Evolutionary conservation across 768 basidiomycete species (phyloP).

Genomic region (Trametes cinnabarina): DNA sequence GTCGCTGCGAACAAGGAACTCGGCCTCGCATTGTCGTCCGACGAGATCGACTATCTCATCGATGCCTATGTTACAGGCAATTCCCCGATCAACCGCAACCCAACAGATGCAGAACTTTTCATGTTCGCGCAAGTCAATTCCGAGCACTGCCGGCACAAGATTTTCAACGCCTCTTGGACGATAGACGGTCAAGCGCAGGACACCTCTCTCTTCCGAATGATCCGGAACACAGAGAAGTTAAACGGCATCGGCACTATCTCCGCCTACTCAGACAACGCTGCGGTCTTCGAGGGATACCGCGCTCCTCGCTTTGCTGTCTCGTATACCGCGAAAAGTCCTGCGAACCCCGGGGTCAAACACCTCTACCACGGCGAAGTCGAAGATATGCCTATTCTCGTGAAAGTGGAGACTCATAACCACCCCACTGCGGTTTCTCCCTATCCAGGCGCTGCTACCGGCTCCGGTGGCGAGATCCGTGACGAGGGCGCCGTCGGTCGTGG

Average conservation of each 20-base stretch:
- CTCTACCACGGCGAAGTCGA: constrained; percentile 62
- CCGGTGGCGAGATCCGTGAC: constrained; percentile 97
- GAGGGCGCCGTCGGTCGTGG: constrained; percentile 96
- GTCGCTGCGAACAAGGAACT: constrained; percentile 75
- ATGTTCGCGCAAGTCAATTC: constrained; percentile 99
- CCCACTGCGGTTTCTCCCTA: constrained; percentile 98
- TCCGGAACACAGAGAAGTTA: constrained; percentile 88
- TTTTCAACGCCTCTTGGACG: constrained; percentile 97
- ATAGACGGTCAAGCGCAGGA: constrained; percentile 68
- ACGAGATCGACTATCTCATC: constrained; percentile 92
- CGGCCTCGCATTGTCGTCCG: constrained; percentile 84
- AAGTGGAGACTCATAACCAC: constrained; percentile 99
- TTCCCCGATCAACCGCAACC: constrained; percentile 71
- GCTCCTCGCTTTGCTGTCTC: constrained; percentile 73
- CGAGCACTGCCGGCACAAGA: constrained; percentile 99
- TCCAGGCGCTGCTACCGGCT: constrained; percentile 98
- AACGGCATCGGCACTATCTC: constrained; percentile 80
- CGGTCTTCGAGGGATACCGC: constrained; percentile 78
- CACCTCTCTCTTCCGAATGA: constrained; percentile 91
- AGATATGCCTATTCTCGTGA: constrained; percentile 86
- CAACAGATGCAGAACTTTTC: constrained; percentile 97
- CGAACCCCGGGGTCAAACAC: constrained; percentile 20
- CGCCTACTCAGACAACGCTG: constrained; percentile 97
- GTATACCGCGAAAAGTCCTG: constrained; percentile 19
- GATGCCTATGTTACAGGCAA: constrained; percentile 79